phyloP scores from a whole-genome alignment of 768 basidiomycete genomes.

The Lactarius hengduanensis region DNA sequence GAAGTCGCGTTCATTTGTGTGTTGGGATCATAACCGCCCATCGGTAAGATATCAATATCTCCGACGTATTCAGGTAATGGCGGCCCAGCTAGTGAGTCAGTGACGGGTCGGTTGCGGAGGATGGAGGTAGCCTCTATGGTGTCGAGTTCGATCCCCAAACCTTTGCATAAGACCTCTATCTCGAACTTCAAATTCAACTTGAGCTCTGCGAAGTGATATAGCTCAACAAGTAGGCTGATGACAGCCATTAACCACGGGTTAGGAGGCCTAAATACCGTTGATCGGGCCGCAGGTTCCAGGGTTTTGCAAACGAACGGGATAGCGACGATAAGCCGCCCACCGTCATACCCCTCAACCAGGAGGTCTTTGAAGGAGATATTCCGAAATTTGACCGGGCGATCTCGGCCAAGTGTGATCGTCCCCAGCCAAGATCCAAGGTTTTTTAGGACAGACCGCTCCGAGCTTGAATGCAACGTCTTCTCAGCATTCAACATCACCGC shows the following conservation, averaged over 20 bases:
- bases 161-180: slow-evolving; percentile 95
- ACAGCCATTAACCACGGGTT: slow-evolving; percentile 99
- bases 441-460: slow-evolving; percentile 86
- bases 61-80: slow-evolving; percentile 74
- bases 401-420: slow-evolving; percentile 86
- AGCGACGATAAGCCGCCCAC: slow-evolving; percentile 84
- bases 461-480: slow-evolving; percentile 77
- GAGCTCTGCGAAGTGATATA: slow-evolving; percentile 96
- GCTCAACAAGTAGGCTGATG: slow-evolving; percentile 83
- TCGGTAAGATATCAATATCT: slow-evolving; percentile 77
- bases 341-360: slow-evolving; percentile 94
- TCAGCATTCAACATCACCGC: slow-evolving; percentile 87
- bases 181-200: slow-evolving; percentile 98
- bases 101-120: slow-evolving; percentile 70
- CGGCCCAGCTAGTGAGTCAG: slow-evolving; percentile 56
- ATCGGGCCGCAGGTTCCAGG: slow-evolving; percentile 84
- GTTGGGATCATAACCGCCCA: slow-evolving; percentile 63
- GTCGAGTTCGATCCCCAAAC: slow-evolving; percentile 83
- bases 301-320: slow-evolving; percentile 99
- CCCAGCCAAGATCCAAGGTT: slow-evolving; percentile 97
- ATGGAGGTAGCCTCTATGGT: slow-evolving; percentile 80
- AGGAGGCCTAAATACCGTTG: slow-evolving; percentile 90
- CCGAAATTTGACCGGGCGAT: slow-evolving; percentile 89
- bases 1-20: slow-evolving; percentile 51
- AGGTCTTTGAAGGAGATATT: slow-evolving; percentile 97